These are phyloP conservation scores for Gentiana macrophylla DNA, from an alignment of 257 asterid species.

Conservation along the genomic window DNA sequence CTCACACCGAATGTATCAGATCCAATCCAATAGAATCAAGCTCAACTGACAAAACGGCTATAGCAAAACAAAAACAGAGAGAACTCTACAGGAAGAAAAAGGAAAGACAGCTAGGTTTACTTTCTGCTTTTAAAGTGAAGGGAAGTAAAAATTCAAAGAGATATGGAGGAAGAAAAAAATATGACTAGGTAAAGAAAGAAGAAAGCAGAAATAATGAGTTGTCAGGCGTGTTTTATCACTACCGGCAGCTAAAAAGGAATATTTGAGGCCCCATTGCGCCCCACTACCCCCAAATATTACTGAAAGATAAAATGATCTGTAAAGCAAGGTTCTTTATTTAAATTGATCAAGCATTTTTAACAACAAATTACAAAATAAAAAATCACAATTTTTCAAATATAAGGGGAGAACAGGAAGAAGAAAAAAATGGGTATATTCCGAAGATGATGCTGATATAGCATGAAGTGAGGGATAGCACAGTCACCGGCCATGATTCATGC, in stretches of 20 bases:
- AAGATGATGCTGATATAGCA: background rate
- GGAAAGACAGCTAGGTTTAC: conserved; percentile 19
- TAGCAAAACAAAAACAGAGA: conserved; percentile 1
- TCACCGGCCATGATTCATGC: conserved; percentile 11
- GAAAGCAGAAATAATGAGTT: conserved; percentile 52
- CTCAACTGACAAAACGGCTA: background rate
- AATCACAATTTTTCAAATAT: background rate
- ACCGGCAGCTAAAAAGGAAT: conserved; percentile 30
- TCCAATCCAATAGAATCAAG: conserved; percentile 16
- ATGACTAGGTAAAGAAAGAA: background rate
- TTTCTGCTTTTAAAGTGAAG: background rate
- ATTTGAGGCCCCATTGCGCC: conserved; percentile 8
- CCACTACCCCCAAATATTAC: background rate
- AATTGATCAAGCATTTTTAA: conserved; percentile 1
- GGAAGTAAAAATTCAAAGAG: background rate
- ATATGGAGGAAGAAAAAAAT: conserved; percentile 15
- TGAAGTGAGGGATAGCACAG: conserved; percentile 1
- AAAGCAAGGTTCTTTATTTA: conserved; percentile 2
- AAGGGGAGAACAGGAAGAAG: background rate
- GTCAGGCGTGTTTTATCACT: conserved; percentile 85
- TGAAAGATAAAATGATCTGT: conserved; percentile 7
- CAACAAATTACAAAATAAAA: background rate
- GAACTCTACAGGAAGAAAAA: conserved; percentile 2
- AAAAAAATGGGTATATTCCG: background rate
- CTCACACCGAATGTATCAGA: conserved; percentile 7